Evolutionary conservation across 345 rosid species (phyloP).

Genomic region (Geranium brycei): DNA sequence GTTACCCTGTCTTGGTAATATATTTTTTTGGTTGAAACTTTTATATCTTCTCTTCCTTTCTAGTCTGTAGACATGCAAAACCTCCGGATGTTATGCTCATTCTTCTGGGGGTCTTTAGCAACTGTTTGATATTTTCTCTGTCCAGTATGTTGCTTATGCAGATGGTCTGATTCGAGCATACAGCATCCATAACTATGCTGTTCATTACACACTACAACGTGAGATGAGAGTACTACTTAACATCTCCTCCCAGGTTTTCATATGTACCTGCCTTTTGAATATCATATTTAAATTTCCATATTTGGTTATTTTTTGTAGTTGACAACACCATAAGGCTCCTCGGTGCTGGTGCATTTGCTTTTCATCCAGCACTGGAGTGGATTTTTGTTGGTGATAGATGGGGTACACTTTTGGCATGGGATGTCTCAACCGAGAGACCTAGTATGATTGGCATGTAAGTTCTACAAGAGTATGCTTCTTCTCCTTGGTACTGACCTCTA

Average conservation of each 20-base stretch:
- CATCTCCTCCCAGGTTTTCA: background rate
- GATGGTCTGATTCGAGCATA: constrained; percentile 96
- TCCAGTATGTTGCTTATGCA: constrained; percentile 95
- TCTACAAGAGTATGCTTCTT: background rate
- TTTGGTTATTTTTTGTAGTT: constrained; percentile 34
- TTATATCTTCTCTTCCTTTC: background rate
- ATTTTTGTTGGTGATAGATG: constrained; percentile 96
- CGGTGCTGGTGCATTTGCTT: constrained; percentile 92
- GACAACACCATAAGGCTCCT: constrained; percentile 87
- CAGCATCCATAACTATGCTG: constrained; percentile 87
- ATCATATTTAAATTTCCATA: constrained; percentile 6
- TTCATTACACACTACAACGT: constrained; percentile 83
- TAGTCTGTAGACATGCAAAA: too few species aligned
- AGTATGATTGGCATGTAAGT: constrained; percentile 94
- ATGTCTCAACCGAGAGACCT: constrained; percentile 95
- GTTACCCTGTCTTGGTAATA: constrained; percentile 86
- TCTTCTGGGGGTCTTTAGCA: too few species aligned
- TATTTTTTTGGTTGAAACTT: constrained; percentile 4
- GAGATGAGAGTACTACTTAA: constrained; percentile 20
- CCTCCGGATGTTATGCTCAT: too few species aligned
- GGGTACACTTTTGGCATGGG: constrained; percentile 95
- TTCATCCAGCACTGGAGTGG: constrained; percentile 94
- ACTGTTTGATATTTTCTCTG: background rate
- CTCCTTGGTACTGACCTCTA: background rate
- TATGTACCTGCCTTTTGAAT: constrained; percentile 5